phyloP scores from a whole-genome alignment of 371 early-diverging fungal species.

The Phascolomyces articulosus region DNA sequence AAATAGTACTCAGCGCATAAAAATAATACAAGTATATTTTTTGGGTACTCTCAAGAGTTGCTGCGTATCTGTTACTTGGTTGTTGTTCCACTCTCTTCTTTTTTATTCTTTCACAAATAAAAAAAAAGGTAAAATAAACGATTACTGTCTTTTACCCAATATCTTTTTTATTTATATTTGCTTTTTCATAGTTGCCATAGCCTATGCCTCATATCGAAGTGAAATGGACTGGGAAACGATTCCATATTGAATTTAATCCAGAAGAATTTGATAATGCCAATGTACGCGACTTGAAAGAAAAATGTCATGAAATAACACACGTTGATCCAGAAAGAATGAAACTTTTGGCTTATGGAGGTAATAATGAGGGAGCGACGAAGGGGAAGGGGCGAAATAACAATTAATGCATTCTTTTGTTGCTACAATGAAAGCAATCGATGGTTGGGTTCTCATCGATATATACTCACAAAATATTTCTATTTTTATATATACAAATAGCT shows the following conservation, averaged over 20 bases:
- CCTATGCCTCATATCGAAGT: slow-evolving; percentile 18
- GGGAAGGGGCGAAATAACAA: not conserved
- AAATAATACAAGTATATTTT: too few relatives aligned
- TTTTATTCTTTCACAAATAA: too few relatives aligned
- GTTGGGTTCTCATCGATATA: not conserved
- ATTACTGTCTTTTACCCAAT: too few relatives aligned
- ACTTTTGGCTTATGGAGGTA: slow-evolving; percentile 47
- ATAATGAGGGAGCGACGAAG: too few relatives aligned
- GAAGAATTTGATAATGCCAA: slow-evolving; percentile 26
- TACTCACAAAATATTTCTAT: too few relatives aligned
- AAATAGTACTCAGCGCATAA: not conserved
- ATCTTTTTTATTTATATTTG: not conserved
- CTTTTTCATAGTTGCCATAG: not conserved
- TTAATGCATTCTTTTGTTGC: not conserved
- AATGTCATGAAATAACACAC: slow-evolving; percentile 32
- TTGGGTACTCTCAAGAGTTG: too few relatives aligned
- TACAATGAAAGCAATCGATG: too few relatives aligned
- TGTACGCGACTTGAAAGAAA: slow-evolving; percentile 33
- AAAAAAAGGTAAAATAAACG: too few relatives aligned
- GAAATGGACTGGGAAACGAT: slow-evolving; percentile 32
- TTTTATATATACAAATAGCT: slow-evolving; percentile 12
- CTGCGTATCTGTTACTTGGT: too few relatives aligned
- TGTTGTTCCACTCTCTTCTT: too few relatives aligned
- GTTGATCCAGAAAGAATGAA: slow-evolving; percentile 22
- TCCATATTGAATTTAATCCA: slow-evolving; percentile 27